Evolutionary conservation across 345 rosid genomes (phyloP).

Genomic region (Rhizophora apiculata): DNA sequence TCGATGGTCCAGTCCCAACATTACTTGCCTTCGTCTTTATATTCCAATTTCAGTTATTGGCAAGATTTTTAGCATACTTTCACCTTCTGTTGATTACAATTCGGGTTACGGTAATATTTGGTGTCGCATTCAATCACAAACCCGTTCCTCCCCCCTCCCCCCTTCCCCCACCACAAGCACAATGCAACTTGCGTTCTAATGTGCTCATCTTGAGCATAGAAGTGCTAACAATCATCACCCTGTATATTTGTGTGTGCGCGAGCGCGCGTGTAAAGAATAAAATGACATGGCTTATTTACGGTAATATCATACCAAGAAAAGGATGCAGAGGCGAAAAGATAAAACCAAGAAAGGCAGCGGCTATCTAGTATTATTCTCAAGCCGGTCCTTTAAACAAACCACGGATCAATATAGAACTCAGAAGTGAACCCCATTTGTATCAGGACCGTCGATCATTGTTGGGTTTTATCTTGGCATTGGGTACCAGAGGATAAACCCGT

Average conservation of each 20-base stretch:
- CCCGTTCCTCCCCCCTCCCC: too few species aligned
- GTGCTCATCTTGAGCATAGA: too few species aligned
- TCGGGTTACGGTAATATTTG: too few species aligned
- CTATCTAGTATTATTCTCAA: conserved; percentile 14
- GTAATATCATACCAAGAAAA: conserved; percentile 22
- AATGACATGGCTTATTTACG: conserved; percentile 28
- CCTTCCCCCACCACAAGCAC: too few species aligned
- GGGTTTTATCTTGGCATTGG: conserved; percentile 52
- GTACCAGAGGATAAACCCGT: conserved; percentile 55
- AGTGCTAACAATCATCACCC: neutral
- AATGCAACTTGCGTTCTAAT: too few species aligned
- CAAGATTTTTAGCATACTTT: too few species aligned
- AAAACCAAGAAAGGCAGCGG: conserved; percentile 1
- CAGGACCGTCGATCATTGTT: conserved; percentile 71
- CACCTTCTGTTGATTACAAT: too few species aligned
- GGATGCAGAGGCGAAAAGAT: neutral
- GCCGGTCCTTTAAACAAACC: conserved; percentile 14
- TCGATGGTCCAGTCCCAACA: too few species aligned
- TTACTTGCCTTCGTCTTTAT: too few species aligned
- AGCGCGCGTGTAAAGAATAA: neutral
- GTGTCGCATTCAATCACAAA: too few species aligned
- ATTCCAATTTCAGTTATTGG: too few species aligned
- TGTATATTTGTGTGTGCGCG: neutral
- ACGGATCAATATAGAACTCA: neutral
- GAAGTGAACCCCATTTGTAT: conserved; percentile 20